Evolutionary conservation across 176 grass and related monocot species (phyloP).

Genomic region (Triticum turgidum): DNA sequence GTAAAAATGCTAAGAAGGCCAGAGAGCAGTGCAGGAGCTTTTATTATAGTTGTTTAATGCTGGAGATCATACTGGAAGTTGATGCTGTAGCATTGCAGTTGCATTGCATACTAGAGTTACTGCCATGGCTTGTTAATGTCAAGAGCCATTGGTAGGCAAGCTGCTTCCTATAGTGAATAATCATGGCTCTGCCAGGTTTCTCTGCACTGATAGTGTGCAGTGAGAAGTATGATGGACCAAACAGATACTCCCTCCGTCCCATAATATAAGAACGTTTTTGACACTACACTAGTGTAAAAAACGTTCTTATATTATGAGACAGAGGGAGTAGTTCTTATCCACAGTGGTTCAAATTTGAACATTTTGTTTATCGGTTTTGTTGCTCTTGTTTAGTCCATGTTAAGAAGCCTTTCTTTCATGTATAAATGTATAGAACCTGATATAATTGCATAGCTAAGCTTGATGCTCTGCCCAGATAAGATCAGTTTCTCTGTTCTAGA

Average conservation of each 20-base stretch:
- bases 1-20: not conserved
- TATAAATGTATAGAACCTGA: not conserved
- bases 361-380: constrained; percentile 3
- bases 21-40: not conserved
- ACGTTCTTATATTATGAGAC: too few species aligned
- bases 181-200: constrained; percentile 78
- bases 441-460: not conserved
- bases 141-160: constrained; percentile 61
- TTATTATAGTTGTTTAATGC: not conserved
- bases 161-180: constrained; percentile 69
- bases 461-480: not conserved
- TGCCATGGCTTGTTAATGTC: constrained; percentile 75
- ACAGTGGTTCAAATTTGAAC: not conserved
- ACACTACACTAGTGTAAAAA: too few species aligned
- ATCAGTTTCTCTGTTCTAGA: not conserved
- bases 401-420: not conserved
- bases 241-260: constrained; percentile 16
- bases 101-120: constrained; percentile 40
- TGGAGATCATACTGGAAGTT: constrained; percentile 50
- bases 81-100: constrained; percentile 33
- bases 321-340: not conserved
- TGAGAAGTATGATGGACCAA: constrained; percentile 86
- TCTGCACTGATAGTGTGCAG: constrained; percentile 95
- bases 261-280: too few species aligned
- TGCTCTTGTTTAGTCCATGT: constrained; percentile 4